A percentile compares a stretch with the other conserved stretches of the same genome.
phyloP scores from a whole-genome alignment of 257 asterid genomes.

The Verbascum thapsus region DNA sequence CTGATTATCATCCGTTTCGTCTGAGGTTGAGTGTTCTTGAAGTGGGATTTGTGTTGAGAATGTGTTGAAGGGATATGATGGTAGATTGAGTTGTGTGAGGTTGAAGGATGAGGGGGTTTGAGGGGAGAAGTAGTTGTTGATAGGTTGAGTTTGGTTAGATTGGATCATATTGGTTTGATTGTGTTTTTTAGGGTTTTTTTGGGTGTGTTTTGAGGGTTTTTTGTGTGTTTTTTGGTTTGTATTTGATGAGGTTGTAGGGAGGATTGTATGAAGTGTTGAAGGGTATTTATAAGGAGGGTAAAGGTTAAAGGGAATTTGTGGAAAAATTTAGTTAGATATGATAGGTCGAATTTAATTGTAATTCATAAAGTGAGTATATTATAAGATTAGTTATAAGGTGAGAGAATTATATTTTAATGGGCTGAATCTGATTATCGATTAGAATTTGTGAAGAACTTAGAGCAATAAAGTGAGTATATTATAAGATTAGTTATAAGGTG shows the following conservation, averaged over 20 bases:
- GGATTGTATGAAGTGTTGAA: constrained; percentile 44
- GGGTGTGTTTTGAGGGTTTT: background rate
- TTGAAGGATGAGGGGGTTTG: constrained; percentile 25
- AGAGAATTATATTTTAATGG: no score
- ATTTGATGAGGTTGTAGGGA: constrained; percentile 27
- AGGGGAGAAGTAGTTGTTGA: constrained; percentile 23
- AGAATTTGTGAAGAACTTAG: no score
- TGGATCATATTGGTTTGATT: constrained; percentile 22
- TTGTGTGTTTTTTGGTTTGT: background rate
- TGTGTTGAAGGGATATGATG: constrained; percentile 12
- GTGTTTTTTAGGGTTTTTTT: no score
- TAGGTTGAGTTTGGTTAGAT: constrained; percentile 24
- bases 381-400: no score
- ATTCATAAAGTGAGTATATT: no score
- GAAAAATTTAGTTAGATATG: no score
- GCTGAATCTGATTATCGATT: no score
- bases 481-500: no score
- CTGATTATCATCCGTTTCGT: constrained; percentile 50
- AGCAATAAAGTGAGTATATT: no score
- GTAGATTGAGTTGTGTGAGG: constrained; percentile 18
- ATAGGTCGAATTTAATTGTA: no score
- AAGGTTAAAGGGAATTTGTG: constrained; percentile 46
- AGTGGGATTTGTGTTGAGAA: constrained; percentile 15
- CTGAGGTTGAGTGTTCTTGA: constrained; percentile 47
- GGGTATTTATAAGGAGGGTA: no score